These are phyloP conservation scores for Falciphora oryzae DNA, from an alignment of 2,329 filamentous ascomycete species.

Conservation along the genomic window DNA sequence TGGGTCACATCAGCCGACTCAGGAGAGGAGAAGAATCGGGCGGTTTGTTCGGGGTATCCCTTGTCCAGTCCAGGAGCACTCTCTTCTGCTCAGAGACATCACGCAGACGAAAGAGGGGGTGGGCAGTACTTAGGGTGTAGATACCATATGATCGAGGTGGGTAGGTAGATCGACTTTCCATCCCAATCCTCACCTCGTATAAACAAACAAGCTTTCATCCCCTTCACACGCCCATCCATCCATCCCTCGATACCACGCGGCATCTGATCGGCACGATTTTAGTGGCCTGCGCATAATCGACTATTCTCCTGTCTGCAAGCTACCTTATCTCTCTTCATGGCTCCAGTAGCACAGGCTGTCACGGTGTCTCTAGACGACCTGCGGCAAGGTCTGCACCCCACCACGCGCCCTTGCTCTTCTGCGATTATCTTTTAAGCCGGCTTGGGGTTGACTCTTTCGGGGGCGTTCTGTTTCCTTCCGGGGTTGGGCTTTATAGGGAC, in stretches of 20 bases:
- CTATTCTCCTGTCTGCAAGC: background rate
- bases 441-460: background rate
- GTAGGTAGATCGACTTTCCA: background rate
- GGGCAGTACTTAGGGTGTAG: background rate
- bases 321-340: background rate
- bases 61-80: background rate
- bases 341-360: slow-evolving; percentile 45
- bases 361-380: slow-evolving; percentile 58
- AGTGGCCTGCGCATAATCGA: background rate
- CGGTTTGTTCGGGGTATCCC: background rate
- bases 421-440: background rate
- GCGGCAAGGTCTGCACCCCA: slow-evolving; percentile 39
- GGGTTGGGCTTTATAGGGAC: slow-evolving; percentile 40
- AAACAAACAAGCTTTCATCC: background rate
- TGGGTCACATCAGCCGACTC: background rate
- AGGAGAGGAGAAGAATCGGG: background rate
- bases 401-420: background rate
- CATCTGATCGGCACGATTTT: background rate
- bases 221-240: background rate
- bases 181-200: background rate
- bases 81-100: background rate
- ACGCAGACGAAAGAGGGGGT: background rate
- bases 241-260: background rate
- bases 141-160: background rate
- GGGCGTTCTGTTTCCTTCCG: background rate